These are phyloP conservation scores for Fusarium setosum DNA, from an alignment of 2,329 filamentous ascomycete genomes.

Conservation along the genomic window DNA sequence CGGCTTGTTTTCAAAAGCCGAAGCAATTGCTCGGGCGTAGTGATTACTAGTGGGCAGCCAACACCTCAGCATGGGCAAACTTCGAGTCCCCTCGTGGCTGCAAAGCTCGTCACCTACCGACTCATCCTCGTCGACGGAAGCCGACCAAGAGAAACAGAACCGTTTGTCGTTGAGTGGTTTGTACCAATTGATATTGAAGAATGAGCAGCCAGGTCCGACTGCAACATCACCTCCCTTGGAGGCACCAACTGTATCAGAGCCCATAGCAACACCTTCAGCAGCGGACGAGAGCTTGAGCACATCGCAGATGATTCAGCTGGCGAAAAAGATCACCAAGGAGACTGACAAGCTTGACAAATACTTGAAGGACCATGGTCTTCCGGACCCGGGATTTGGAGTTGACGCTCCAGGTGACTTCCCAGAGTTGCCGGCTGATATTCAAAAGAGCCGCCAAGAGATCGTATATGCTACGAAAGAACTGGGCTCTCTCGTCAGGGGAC, in stretches of 20 bases:
- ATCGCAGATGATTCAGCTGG: conserved; percentile 58
- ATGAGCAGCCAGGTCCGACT: conserved; percentile 18
- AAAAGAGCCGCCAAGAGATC: conserved; percentile 58
- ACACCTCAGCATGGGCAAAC: conserved; percentile 32
- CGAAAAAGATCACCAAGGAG: conserved; percentile 59
- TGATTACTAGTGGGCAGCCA: background rate
- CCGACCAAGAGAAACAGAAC: conserved; percentile 49
- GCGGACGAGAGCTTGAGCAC: conserved; percentile 31
- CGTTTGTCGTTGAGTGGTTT: conserved; percentile 48
- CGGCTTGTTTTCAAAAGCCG: too few species aligned
- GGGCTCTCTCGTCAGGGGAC: conserved; percentile 59
- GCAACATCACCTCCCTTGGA: conserved; percentile 2
- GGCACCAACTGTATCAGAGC: background rate
- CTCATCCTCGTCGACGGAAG: conserved; percentile 29
- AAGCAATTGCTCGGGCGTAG: too few species aligned
- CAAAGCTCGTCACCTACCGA: conserved; percentile 32
- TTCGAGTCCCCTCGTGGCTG: conserved; percentile 51
- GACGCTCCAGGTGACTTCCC: conserved; percentile 60
- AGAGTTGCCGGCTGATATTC: conserved; percentile 57
- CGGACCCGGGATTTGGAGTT: conserved; percentile 58
- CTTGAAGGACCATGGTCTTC: conserved; percentile 54
- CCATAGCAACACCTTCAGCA: background rate
- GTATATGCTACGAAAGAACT: conserved; percentile 62
- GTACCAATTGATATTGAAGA: conserved; percentile 39
- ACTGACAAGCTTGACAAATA: conserved; percentile 62